Percentiles rank a stretch among this genome's conserved stretches.
Evolutionary conservation across 495 filamentous ascomycete genomes (phyloP).

Genomic region (Penicillium macrosclerotiorum): DNA sequence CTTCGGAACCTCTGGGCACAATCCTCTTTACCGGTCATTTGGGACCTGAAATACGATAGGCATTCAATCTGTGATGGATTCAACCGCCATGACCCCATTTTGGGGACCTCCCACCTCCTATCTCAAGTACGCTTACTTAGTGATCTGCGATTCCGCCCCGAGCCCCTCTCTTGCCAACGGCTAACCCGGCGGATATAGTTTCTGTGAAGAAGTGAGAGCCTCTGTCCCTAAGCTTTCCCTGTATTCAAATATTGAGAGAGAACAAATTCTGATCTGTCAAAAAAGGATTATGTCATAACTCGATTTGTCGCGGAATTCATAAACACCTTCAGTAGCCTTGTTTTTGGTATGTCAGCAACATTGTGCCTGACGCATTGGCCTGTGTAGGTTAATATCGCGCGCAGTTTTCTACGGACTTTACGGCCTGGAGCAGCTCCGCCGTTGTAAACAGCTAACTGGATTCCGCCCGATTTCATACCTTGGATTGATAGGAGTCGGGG

Average conservation of each 20-base stretch:
- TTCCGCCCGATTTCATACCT: conserved; percentile 27
- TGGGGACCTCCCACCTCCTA: conserved; percentile 33
- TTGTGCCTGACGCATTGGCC: not conserved
- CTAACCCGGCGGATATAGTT: conserved; percentile 16
- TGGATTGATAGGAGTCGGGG: conserved; percentile 32
- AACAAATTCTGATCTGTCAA: not conserved
- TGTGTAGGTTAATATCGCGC: too few relatives aligned
- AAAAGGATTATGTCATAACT: conserved; percentile 32
- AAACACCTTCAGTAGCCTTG: conserved; percentile 30
- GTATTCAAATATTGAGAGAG: too few relatives aligned
- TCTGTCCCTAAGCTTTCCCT: not conserved
- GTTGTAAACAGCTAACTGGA: conserved; percentile 9
- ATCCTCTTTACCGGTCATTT: not conserved
- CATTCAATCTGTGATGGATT: not conserved
- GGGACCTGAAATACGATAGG: not conserved
- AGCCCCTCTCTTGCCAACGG: not conserved
- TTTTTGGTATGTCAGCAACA: conserved; percentile 23
- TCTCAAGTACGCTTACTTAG: too few relatives aligned
- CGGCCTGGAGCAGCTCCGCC: conserved; percentile 21
- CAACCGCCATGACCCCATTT: conserved; percentile 11
- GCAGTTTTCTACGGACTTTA: conserved; percentile 29
- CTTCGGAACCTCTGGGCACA: not conserved
- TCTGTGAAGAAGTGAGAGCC: conserved; percentile 31
- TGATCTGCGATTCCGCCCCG: conserved; percentile 2
- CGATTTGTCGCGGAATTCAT: conserved; percentile 37